phyloP scores from a whole-genome alignment of 208 protist genomes.

The Trichomonas vaginalis region DNA sequence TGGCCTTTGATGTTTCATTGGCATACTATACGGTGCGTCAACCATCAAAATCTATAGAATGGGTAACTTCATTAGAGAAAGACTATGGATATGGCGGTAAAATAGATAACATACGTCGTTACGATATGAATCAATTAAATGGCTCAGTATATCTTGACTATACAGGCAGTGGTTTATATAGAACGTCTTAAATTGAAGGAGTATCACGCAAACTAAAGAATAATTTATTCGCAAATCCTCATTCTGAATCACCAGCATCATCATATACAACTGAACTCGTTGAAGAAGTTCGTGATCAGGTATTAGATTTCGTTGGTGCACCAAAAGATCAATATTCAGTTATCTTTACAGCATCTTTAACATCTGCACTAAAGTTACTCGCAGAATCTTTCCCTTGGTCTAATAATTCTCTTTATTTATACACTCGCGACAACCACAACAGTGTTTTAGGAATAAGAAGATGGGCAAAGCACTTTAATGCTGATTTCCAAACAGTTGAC shows the following conservation, averaged over 20 bases:
- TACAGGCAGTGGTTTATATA: not conserved
- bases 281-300: not conserved
- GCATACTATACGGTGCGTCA: not conserved
- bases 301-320: not conserved
- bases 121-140: not conserved
- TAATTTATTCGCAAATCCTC: not conserved
- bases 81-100: not conserved
- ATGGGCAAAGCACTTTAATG: not conserved
- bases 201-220: not conserved
- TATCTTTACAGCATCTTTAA: not conserved
- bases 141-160: not conserved
- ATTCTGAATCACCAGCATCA: not conserved
- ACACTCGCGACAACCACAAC: slow-evolving; percentile 18
- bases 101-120: not conserved
- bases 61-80: not conserved
- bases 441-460: not conserved
- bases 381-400: slow-evolving; percentile 19
- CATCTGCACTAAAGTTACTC: not conserved
- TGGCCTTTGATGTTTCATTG: not conserved
- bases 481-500: not conserved
- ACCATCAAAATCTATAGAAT: not conserved
- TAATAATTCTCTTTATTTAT: not conserved
- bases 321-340: not conserved
- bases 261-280: not conserved
- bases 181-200: not conserved